Base-by-base conservation (phyloP, 1,139 yeast species). In the Saccharomyces pastorianus region DNA sequence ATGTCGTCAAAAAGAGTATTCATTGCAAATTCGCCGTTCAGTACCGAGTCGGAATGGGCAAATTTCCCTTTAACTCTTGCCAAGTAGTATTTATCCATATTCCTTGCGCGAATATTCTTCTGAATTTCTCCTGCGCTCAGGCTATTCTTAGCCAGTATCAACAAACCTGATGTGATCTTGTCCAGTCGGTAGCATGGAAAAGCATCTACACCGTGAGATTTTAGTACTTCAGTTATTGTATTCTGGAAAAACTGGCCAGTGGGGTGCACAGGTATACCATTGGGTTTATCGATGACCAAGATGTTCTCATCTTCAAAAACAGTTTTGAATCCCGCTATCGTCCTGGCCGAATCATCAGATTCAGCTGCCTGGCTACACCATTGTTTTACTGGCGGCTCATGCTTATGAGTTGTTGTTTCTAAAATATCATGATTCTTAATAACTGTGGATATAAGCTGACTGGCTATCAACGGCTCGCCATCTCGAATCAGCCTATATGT, bases 181-280 rank as follows among this genome's bases (percentile, higher is more conserved):
- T 88, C 96, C 13, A 88, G 68, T 46, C 96, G 72, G 65, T 85
- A 88, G 60, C 88, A 81, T 0, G 88, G 84, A 71, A 79, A 75
- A 1, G 79, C 71, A 11, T 71, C 63, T 2, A 63, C 65, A 2
- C 74, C 58, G 0, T 64, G 61, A 34, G 68, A 58, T 51, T 80
- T 80, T 52, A 85, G 59, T 0, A 84, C 73, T 64, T 85, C 88
- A 0, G 84, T 79, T 23, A 86, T 65, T 0, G 88, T 76, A 62
- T 88, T 85, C 61, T 76, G 77, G 57, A 72, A 71, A 64, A 81
- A 87, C 53, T 78, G 78, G 3, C 89, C 88, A 0, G 88, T 81
- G 0, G 96, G 95, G 68, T 88, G 96, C 1, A 88, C 83, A 0
- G 95, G 95, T 0, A 87, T 73, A 0, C 95, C 95, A 8, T 81